Evolutionary conservation across 1,139 yeast genomes (phyloP).

Genomic region (Waltiozyma sp.): DNA sequence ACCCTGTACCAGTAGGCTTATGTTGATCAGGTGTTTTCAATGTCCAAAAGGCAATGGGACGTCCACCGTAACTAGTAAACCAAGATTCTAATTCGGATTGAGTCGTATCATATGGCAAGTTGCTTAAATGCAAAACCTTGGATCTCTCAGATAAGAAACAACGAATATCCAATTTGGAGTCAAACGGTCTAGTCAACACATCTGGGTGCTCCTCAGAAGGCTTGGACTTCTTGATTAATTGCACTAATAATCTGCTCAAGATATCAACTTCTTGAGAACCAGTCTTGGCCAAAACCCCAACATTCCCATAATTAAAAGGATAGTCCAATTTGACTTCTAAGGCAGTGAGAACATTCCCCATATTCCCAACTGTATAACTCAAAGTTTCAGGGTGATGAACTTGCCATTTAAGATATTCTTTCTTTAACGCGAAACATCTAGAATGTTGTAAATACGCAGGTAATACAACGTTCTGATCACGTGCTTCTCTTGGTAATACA

Average conservation of each 20-base stretch:
- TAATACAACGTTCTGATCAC: constrained; percentile 60
- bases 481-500: constrained; percentile 69
- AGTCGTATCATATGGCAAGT: constrained; percentile 76
- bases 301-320: constrained; percentile 20
- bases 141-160: constrained; percentile 65
- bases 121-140: constrained; percentile 65
- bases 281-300: constrained; percentile 2
- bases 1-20: constrained; percentile 52
- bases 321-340: constrained; percentile 36
- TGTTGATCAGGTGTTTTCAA: constrained; percentile 47
- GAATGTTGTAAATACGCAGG: constrained; percentile 75
- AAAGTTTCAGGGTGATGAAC: constrained; percentile 51
- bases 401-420: constrained; percentile 68
- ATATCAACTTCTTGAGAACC: constrained; percentile 27
- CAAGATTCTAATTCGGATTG: constrained; percentile 86
- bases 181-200: constrained; percentile 65
- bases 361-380: constrained; percentile 37
- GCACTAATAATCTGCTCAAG: constrained; percentile 34
- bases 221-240: constrained; percentile 42
- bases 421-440: constrained; percentile 61
- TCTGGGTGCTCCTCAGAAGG: constrained; percentile 41
- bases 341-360: constrained; percentile 46
- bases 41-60: constrained; percentile 88
- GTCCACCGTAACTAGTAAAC: constrained; percentile 80
- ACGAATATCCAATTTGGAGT: constrained; percentile 57